phyloP scores from a whole-genome alignment of 768 basidiomycete species.

The Suillus weaverae region DNA sequence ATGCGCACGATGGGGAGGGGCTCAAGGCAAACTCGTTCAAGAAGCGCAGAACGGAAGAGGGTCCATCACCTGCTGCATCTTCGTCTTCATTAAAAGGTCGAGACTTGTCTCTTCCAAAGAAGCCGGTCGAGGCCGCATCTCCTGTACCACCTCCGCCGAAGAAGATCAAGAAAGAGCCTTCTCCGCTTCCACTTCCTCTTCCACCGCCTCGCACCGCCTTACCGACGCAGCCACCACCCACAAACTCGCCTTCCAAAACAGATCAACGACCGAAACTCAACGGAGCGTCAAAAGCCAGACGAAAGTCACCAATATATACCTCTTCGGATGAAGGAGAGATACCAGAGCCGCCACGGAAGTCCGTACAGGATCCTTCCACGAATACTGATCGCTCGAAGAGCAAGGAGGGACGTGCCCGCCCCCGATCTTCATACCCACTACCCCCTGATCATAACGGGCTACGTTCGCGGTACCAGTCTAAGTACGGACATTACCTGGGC shows the following conservation, averaged over 20 bases:
- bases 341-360: slow-evolving; percentile 71
- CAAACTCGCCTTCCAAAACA: not conserved
- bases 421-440: slow-evolving; percentile 35
- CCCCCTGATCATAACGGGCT: slow-evolving; percentile 52
- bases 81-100: slow-evolving; percentile 8
- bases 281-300: slow-evolving; percentile 3
- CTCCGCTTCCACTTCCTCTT: slow-evolving; percentile 25
- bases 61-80: slow-evolving; percentile 19
- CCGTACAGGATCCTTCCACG: slow-evolving; percentile 48
- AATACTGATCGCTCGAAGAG: slow-evolving; percentile 16
- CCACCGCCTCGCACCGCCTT: slow-evolving; percentile 20
- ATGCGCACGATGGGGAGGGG: slow-evolving; percentile 25
- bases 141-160: slow-evolving; percentile 15
- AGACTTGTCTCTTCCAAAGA: slow-evolving; percentile 36
- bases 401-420: slow-evolving; percentile 23
- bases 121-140: slow-evolving; percentile 28
- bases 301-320: slow-evolving; percentile 31
- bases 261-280: slow-evolving; percentile 1
- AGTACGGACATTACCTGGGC: slow-evolving; percentile 52
- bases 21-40: slow-evolving; percentile 30
- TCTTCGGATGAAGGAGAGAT: slow-evolving; percentile 43
- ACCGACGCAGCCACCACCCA: not conserved
- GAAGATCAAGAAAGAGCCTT: slow-evolving; percentile 41
- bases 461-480: slow-evolving; percentile 50
- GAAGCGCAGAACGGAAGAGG: slow-evolving; percentile 44